These are phyloP conservation scores for Alternaria infectoria DNA, from an alignment of 2,329 filamentous ascomycete species.

Conservation along the genomic window DNA sequence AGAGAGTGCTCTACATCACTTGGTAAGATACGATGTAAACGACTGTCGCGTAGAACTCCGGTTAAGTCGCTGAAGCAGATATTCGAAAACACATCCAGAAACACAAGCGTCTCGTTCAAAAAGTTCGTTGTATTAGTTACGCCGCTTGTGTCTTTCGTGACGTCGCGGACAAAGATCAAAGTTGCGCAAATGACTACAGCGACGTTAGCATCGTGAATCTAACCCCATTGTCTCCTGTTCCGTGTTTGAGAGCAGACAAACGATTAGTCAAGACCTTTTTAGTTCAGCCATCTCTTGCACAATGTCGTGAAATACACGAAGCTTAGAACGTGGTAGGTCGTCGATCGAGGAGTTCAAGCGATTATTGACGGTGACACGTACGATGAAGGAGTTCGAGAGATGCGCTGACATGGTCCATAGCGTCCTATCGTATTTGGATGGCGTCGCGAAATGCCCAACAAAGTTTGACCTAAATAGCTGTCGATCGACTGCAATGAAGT, in stretches of 20 bases:
- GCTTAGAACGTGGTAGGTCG: background rate
- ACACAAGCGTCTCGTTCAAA: constrained; percentile 12
- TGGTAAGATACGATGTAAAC: constrained; percentile 8
- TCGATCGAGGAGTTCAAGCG: background rate
- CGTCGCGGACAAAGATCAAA: constrained; percentile 23
- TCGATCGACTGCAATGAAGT: background rate
- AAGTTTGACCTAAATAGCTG: background rate
- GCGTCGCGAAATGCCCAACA: background rate
- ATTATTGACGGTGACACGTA: background rate
- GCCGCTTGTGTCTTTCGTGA: constrained; percentile 5
- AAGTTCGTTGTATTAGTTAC: constrained; percentile 1
- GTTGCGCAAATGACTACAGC: constrained; percentile 17
- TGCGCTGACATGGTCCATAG: constrained; percentile 14
- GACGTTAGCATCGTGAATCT: background rate
- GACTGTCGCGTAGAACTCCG: constrained; percentile 15
- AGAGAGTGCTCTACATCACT: constrained; percentile 15
- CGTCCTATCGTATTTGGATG: background rate
- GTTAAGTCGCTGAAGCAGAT: constrained; percentile 18
- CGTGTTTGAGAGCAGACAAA: background rate
- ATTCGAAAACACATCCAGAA: constrained; percentile 18
- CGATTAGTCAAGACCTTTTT: background rate
- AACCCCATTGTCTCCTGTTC: background rate
- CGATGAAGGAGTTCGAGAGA: constrained; percentile 15
- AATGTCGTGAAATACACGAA: background rate
- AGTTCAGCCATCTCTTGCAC: background rate